Evolutionary conservation across 148 eudicot species (phyloP), one percentile per base, ranked within the genome.

Genomic region (Arbutus unedo): DNA sequence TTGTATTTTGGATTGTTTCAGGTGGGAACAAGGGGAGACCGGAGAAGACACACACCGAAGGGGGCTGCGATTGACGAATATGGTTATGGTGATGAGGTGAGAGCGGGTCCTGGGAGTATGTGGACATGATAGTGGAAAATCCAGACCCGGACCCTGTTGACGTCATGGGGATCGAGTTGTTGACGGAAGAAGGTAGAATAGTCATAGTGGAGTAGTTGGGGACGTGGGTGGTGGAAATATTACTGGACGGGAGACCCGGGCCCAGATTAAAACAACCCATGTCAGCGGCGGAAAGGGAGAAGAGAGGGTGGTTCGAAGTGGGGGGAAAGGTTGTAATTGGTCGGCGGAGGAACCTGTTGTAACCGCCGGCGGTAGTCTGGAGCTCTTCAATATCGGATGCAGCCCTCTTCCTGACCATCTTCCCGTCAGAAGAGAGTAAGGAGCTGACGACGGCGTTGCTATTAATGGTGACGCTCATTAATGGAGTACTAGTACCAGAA

Each of bases 21-120:
- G 98, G 98, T 0, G 98, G 99, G 70, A 96, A 96, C 23, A 96
- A 83, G 3, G 99, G 99, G 38, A 96, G 77, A 7, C 99, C 99
- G 13, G 99, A 96, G 84, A 91, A 96, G 43, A 90, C 95, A 75
- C 99, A 96, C 0, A 94, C 90, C 0, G 95, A 79, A 15, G 92
- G 89, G 23, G 83, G 6, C 49, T 82, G 84, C 0, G 87, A 67
- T 70, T 43, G 55, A 60, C 70, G 83, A 67, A 74, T 43, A 73
- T 51, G 84, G 11, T 74, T 73, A 56, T 54, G 80, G 41, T 76
- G 80, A 16, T 41, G 80, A 53, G 75, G 51, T 2, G 79, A 77
- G 62, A 31, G 56, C 75, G 57, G 75, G 76, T 53, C 76, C 53
- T 62, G 8, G 62, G 60, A 54, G 72, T 67, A 55, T 31, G 84